Conservation (phyloP, 306 rosid genomes). For the Coriaria nepalensis region DNA sequence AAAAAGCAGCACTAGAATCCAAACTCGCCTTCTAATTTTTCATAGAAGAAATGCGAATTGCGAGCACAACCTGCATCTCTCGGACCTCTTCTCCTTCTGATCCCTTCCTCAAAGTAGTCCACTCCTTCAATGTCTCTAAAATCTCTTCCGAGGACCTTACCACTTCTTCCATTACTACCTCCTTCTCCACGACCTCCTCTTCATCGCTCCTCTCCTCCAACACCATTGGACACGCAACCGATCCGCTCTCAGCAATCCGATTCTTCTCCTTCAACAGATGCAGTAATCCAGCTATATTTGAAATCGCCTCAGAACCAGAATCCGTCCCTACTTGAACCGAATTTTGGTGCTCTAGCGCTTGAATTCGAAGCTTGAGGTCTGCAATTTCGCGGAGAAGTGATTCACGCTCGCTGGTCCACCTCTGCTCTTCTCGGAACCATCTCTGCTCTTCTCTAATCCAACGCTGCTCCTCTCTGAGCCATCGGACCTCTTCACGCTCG, state of each 20-base stretch:
- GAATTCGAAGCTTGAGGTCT: constrained; percentile 48
- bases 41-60: constrained; percentile 23
- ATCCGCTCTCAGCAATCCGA: constrained; percentile 39
- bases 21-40: constrained; percentile 41
- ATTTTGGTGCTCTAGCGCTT: constrained; percentile 35
- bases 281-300: constrained; percentile 35
- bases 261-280: constrained; percentile 58
- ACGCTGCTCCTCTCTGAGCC: constrained; percentile 86
- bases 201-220: constrained; percentile 25
- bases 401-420: constrained; percentile 66
- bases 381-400: constrained; percentile 46
- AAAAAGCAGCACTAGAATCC: constrained; percentile 2
- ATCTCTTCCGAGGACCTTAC: constrained; percentile 12
- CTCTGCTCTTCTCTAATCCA: constrained; percentile 82
- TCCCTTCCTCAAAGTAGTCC: not conserved
- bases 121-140: constrained; percentile 11
- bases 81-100: constrained; percentile 37
- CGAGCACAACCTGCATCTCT: constrained; percentile 70
- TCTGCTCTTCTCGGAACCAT: constrained; percentile 75
- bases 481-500: constrained; percentile 43
- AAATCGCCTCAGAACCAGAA: constrained; percentile 29
- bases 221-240: constrained; percentile 23
- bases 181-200: constrained; percentile 24
- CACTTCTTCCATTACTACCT: constrained; percentile 30
- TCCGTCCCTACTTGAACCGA: constrained; percentile 19